phyloP scores from a whole-genome alignment of 805 yeast species.

The Brettanomyces sp. region DNA sequence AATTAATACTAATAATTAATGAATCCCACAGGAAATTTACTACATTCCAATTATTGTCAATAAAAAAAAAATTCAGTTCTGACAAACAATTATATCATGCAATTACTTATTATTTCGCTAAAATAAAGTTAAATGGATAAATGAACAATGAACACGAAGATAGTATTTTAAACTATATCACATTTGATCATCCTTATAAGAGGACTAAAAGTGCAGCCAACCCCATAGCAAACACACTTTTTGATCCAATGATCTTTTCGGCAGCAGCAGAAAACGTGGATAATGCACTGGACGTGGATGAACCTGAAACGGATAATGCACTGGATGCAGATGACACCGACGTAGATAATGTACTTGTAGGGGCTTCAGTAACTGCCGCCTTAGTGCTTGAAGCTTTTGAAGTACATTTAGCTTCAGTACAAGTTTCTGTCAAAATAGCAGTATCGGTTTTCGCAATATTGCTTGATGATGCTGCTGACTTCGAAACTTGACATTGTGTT shows the following conservation, averaged over 20 bases:
- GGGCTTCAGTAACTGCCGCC: neutral
- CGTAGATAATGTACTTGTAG: too few relatives aligned
- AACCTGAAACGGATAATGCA: neutral
- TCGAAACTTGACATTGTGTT: neutral
- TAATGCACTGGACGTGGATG: neutral
- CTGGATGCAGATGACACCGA: neutral
- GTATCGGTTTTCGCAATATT: too few relatives aligned
- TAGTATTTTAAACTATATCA: too few relatives aligned
- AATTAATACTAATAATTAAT: too few relatives aligned
- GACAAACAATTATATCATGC: too few relatives aligned
- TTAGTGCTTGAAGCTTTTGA: neutral
- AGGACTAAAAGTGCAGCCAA: neutral
- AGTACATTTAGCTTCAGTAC: neutral
- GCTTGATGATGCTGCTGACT: too few relatives aligned
- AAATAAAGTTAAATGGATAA: too few relatives aligned
- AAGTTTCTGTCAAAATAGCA: neutral
- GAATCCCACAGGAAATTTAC: too few relatives aligned
- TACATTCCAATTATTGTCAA: too few relatives aligned
- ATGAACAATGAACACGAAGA: too few relatives aligned
- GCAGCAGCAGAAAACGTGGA: neutral
- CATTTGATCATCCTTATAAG: slow-evolving; percentile 33
- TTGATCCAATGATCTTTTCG: neutral
- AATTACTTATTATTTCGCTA: too few relatives aligned
- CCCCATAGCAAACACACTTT: neutral
- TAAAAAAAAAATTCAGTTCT: too few relatives aligned